Percentiles rank a stretch among this genome's conserved stretches.
Evolutionary conservation across 371 early-diverging fungal genomes (phyloP).

Genomic region (Fennellomyces sp.): DNA sequence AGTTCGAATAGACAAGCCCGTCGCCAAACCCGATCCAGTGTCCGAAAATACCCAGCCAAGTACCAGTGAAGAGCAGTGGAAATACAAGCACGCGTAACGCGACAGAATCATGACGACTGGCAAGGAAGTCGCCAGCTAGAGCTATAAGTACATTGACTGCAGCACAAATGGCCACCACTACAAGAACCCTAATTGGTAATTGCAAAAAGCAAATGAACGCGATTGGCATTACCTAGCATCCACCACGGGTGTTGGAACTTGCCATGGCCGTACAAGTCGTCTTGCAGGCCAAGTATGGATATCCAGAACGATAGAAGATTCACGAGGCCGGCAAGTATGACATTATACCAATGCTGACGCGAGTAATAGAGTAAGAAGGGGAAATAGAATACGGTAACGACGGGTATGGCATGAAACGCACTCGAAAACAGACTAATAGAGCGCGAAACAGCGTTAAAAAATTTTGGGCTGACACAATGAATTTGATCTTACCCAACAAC

Average conservation of each 20-base stretch:
- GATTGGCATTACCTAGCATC: conserved; percentile 15
- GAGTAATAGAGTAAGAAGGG: conserved; percentile 27
- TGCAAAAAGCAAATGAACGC: no score
- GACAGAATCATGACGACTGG: background rate
- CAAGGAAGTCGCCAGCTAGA: background rate
- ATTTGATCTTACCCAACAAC: background rate
- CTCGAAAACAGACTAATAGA: conserved; percentile 28
- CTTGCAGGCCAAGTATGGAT: conserved; percentile 24
- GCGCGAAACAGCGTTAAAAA: background rate
- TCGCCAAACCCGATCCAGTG: conserved; percentile 27
- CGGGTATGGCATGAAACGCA: conserved; percentile 36
- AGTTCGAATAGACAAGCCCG: conserved; percentile 18
- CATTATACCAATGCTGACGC: conserved; percentile 17
- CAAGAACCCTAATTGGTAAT: background rate
- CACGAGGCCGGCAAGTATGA: conserved; percentile 12
- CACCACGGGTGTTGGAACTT: conserved; percentile 17
- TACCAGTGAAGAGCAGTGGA: conserved; percentile 31
- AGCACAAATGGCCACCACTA: background rate
- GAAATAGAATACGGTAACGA: conserved; percentile 22
- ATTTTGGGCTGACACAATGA: background rate
- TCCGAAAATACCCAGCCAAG: conserved; percentile 19
- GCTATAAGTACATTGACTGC: background rate
- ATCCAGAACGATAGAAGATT: conserved; percentile 17
- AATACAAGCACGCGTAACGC: conserved; percentile 25
- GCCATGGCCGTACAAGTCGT: background rate